phyloP scores from a whole-genome alignment of 2,329 filamentous ascomycete species.

The Beauveria sp. region DNA sequence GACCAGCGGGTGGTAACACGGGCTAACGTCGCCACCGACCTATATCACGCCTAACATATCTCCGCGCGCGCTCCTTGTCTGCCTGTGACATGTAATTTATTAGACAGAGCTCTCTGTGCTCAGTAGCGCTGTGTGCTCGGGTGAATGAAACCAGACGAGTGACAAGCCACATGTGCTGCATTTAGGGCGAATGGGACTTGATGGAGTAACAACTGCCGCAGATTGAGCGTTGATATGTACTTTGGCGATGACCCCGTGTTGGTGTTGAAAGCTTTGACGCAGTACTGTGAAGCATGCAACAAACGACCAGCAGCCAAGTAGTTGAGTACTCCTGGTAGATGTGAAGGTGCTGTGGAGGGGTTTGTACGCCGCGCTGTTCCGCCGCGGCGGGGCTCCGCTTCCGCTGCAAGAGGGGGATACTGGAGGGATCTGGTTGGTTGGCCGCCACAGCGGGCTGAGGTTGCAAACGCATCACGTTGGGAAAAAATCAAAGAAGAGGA shows the following conservation, averaged over 20 bases:
- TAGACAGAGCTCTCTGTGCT: background rate
- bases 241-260: background rate
- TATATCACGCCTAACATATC: background rate
- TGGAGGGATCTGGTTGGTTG: background rate
- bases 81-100: background rate
- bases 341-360: background rate
- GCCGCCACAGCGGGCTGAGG: too few relatives aligned
- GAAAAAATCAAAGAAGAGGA: background rate
- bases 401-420: background rate
- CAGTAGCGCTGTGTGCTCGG: background rate
- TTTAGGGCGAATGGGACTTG: background rate
- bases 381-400: slow-evolving; percentile 4
- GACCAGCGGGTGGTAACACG: background rate
- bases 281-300: background rate
- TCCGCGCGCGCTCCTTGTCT: background rate
- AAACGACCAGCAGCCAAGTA: background rate
- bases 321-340: background rate
- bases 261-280: background rate
- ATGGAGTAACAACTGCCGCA: background rate
- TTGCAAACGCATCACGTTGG: background rate
- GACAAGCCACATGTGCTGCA: background rate
- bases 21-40: background rate
- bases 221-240: background rate
- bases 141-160: background rate
- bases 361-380: background rate